Conservation (phyloP, 2,329 filamentous ascomycete genomes). For the Byssoonygena ceratinophila region DNA sequence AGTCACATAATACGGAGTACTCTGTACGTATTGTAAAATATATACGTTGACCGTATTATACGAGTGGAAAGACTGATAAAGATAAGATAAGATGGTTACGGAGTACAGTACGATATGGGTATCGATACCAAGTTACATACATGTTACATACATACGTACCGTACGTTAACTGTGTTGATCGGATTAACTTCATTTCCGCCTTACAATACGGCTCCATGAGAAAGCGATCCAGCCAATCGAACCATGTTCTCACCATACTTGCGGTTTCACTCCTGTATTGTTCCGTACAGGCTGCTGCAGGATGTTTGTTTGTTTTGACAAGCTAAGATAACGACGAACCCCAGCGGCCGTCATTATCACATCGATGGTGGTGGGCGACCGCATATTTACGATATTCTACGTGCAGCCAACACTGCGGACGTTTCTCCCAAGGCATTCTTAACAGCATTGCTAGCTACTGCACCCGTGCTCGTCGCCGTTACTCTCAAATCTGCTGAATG, state of each 20-base stretch:
- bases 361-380: neutral
- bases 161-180: neutral
- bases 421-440: neutral
- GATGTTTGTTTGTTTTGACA: conserved; percentile 12
- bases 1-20: no score
- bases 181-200: no score
- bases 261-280: neutral
- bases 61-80: no score
- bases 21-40: no score
- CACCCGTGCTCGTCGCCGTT: neutral
- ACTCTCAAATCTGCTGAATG: neutral
- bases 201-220: no score
- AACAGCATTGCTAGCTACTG: neutral
- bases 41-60: no score
- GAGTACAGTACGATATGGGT: no score
- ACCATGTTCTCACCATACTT: neutral
- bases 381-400: neutral
- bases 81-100: no score
- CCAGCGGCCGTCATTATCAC: neutral
- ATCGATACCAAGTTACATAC: no score
- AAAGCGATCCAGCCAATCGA: no score
- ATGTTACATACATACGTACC: neutral
- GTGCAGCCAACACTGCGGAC: neutral
- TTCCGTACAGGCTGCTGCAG: neutral
- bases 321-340: neutral